Conservation (phyloP, 2,329 filamentous ascomycete species). For the Dactylellina sp. region DNA sequence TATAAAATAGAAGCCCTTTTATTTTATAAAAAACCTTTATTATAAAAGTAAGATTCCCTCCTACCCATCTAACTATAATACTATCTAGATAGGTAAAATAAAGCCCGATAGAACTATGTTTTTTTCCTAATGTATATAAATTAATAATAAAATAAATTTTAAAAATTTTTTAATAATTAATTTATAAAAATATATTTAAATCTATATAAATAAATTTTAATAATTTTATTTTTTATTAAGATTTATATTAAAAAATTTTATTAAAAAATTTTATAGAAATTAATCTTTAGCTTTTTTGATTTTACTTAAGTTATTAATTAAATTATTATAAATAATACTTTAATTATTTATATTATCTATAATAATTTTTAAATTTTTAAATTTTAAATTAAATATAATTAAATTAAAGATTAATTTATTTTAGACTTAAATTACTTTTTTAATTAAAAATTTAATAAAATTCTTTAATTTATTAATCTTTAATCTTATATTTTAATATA, state of each 20-base stretch:
- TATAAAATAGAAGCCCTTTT: too few relatives aligned
- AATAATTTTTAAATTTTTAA: conserved; percentile 5
- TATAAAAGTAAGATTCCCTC: too few relatives aligned
- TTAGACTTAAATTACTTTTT: conserved; percentile 1
- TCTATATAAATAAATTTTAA: neutral
- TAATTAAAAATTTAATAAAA: conserved; percentile 16
- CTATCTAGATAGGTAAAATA: too few relatives aligned
- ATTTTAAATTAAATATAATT: conserved; percentile 7
- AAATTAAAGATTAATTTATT: conserved; percentile 17
- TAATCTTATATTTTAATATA: conserved; percentile 16
- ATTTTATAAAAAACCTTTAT: too few relatives aligned
- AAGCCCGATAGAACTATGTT: too few relatives aligned
- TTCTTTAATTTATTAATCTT: conserved; percentile 11
- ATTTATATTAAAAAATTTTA: conserved; percentile 8
- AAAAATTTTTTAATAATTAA: conserved; percentile 15
- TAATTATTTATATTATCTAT: conserved; percentile 2
- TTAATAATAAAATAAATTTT: conserved; percentile 9
- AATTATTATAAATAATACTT: conserved; percentile 5
- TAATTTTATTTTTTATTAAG: neutral
- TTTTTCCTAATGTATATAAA: conserved; percentile 9
- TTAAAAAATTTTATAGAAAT: conserved; percentile 7
- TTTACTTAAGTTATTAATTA: neutral
- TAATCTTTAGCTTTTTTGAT: conserved; percentile 3
- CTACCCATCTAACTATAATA: too few relatives aligned
- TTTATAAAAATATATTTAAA: conserved; percentile 1